Conservation (phyloP, 495 filamentous ascomycete species). For the Trichoderma reesei region DNA sequence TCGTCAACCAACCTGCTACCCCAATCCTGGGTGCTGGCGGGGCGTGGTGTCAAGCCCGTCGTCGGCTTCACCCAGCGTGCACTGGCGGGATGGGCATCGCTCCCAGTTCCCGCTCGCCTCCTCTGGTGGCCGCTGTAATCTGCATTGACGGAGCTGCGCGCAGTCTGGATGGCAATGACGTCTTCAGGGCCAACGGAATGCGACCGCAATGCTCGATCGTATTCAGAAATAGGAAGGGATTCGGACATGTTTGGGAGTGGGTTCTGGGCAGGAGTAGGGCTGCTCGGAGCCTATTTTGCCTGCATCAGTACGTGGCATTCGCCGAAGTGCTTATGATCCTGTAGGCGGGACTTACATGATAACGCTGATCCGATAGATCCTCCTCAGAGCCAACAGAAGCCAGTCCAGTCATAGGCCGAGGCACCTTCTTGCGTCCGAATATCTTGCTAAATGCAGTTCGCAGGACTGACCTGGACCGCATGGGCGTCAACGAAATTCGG, state of each 20-base stretch:
- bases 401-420: background rate
- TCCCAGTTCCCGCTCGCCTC: background rate
- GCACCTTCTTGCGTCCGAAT: conserved; percentile 36
- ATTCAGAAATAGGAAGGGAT: conserved; percentile 45
- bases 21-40: conserved; percentile 42
- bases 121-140: conserved; percentile 16
- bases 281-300: background rate
- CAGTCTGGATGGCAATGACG: conserved; percentile 34
- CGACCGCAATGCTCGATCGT: conserved; percentile 40
- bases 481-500: background rate
- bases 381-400: background rate
- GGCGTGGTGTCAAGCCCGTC: conserved; percentile 44
- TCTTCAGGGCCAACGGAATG: conserved; percentile 43
- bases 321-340: background rate
- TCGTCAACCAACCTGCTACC: conserved; percentile 21
- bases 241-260: conserved; percentile 33
- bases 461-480: conserved; percentile 15
- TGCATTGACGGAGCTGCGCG: conserved; percentile 36
- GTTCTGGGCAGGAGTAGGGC: background rate
- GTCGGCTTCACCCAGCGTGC: conserved; percentile 22
- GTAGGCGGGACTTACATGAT: conserved; percentile 33
- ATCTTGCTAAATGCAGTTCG: conserved; percentile 38
- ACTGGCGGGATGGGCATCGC: background rate
- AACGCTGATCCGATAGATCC: conserved; percentile 20
- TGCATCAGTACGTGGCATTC: background rate